A percentile compares a stretch with the other conserved stretches of the same genome.
These are phyloP conservation scores for Diutina scorzettiae DNA, from an alignment of 1,139 yeast species.

Conservation along the genomic window DNA sequence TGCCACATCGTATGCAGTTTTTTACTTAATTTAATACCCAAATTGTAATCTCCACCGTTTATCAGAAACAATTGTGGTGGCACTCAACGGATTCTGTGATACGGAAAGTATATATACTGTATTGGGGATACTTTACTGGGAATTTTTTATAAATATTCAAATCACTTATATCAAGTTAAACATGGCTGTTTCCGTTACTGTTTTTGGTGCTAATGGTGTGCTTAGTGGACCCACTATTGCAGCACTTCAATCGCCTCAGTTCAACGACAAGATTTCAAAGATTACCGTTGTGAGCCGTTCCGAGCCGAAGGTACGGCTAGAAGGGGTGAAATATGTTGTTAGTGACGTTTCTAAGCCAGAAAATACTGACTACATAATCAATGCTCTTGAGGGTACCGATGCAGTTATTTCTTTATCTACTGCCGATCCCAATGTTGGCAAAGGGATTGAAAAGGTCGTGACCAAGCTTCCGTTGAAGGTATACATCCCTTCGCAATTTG, in stretches of 20 bases:
- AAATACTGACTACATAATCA: conserved; percentile 12
- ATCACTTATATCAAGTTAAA: too few relatives aligned
- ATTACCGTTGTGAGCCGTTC: conserved; percentile 38
- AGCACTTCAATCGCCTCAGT: conserved; percentile 30
- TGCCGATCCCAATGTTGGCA: conserved; percentile 15
- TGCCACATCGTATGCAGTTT: too few relatives aligned
- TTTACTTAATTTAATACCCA: too few relatives aligned
- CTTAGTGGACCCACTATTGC: conserved; percentile 36
- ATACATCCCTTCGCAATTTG: conserved; percentile 55
- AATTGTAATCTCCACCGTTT: too few relatives aligned
- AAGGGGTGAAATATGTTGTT: conserved; percentile 26
- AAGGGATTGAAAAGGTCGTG: conserved; percentile 22
- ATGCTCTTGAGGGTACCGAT: conserved; percentile 35
- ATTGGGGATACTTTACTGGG: too few relatives aligned
- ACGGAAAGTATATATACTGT: too few relatives aligned
- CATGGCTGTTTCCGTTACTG: conserved; percentile 21
- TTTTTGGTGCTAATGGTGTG: conserved; percentile 42
- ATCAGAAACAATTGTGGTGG: too few relatives aligned
- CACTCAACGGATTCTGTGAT: too few relatives aligned
- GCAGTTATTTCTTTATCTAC: conserved; percentile 36
- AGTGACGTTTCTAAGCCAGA: conserved; percentile 18
- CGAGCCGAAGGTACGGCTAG: conserved; percentile 16
- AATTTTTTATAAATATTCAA: too few relatives aligned
- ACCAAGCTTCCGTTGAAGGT: conserved; percentile 34
- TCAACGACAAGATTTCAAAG: conserved; percentile 36